A percentile compares a stretch with the other conserved stretches of the same genome.
Conservation (phyloP, 129 eudicot species). For the Calendula officinalis region DNA sequence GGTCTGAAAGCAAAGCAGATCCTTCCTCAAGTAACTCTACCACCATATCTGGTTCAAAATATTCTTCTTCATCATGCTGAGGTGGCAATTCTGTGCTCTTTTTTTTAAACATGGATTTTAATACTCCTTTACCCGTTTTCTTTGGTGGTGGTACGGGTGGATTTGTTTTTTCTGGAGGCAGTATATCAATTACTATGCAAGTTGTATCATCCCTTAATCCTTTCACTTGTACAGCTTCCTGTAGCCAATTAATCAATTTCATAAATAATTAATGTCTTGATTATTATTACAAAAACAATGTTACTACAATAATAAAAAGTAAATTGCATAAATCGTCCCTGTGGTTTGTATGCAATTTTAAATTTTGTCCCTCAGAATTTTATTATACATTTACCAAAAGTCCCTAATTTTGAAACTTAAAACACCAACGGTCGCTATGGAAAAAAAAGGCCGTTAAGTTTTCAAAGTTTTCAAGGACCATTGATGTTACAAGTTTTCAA, state of each 20-base stretch:
- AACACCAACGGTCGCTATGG: too few relatives aligned
- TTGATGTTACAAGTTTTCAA: too few relatives aligned
- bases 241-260: background rate
- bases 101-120: slow-evolving; percentile 78
- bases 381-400: too few relatives aligned
- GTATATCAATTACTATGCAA: slow-evolving; percentile 83
- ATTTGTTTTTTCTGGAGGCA: slow-evolving; percentile 62
- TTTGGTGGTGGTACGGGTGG: slow-evolving; percentile 67
- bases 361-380: too few relatives aligned
- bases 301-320: background rate
- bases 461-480: too few relatives aligned
- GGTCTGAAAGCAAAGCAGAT: slow-evolving; percentile 87
- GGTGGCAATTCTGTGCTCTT: slow-evolving; percentile 67
- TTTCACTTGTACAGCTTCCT: slow-evolving; percentile 86
- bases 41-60: slow-evolving; percentile 68
- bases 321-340: too few relatives aligned
- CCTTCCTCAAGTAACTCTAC: slow-evolving; percentile 95
- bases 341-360: too few relatives aligned
- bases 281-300: background rate
- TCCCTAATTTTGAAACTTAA: too few relatives aligned
- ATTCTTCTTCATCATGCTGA: slow-evolving; percentile 51
- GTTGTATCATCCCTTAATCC: slow-evolving; percentile 97
- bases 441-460: too few relatives aligned
- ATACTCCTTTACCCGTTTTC: slow-evolving; percentile 69
- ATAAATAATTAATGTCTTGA: background rate